Evolutionary conservation across 78 protist species (phyloP), one percentile per base, ranked within the genome.

Genomic region (Dictyostelium citrinum): DNA sequence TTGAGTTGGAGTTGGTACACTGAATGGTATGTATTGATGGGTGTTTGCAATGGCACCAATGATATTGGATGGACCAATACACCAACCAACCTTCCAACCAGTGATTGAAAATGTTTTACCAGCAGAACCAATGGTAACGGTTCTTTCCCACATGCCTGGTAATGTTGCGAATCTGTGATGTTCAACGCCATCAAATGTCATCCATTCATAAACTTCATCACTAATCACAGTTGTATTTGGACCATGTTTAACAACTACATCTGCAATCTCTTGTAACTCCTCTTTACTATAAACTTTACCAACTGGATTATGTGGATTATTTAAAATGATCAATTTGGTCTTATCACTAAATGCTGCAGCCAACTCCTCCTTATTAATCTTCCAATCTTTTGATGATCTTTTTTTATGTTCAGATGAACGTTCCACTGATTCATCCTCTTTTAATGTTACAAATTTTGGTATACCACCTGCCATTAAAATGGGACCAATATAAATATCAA

Each of bases 1-100:
- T 81, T 97, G 98, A 12, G 85, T n/a, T 33, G 98, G 98, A 0
- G 97, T 94, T 11, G 90, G 51, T 0, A 86, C 96, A 64, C 93
- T 79, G 60, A 91, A 97, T 12, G 96, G 82, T 12, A 82, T 39
- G 82, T 83, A 81, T 55, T 88, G 90, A 33, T 94, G 95, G 17
- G 83, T 70, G n/a, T 37, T 85, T 6, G 80, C 61, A 24, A 93
- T 85, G 1, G 92, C 81, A 2, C 24, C 20, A 3, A 84, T 41
- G 22, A 93, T 76, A 16, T 46, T 14, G 5, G 51, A 14, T 22
- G 96, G 97, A 27, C 95, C 98, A 11, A 95, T 82, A 49, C 61
- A 27, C 98, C 98, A 97, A 12, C 98, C 98, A 22, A 95, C 68
- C 33, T 96, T 96, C 97, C 97, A 97, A 31, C 98, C 98, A 24